phyloP scores from a whole-genome alignment of 2,329 filamentous ascomycete species.

The Tolypocladium endophyticum region DNA sequence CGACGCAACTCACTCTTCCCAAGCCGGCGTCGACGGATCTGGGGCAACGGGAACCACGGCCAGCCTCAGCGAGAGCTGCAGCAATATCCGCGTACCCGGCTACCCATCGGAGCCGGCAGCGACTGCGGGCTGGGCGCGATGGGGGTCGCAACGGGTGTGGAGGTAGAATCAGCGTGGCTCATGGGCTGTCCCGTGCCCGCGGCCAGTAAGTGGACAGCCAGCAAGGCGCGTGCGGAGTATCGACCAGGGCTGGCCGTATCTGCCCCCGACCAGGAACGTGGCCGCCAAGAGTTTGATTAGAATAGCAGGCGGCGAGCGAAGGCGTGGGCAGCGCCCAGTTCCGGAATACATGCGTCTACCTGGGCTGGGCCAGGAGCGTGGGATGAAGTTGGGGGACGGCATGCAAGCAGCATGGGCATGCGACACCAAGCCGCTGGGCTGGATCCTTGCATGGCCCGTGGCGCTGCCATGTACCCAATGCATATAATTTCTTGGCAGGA shows the following conservation, averaged over 20 bases:
- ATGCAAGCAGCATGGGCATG: background rate
- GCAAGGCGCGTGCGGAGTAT: background rate
- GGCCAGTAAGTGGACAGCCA: background rate
- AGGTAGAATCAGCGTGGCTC: background rate
- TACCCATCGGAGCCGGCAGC: background rate
- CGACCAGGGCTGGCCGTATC: background rate
- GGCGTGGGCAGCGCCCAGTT: background rate
- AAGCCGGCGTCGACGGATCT: background rate
- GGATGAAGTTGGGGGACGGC: background rate
- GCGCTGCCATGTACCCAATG: background rate
- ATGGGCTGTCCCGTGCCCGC: background rate
- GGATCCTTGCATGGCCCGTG: conserved; percentile 1
- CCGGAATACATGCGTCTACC: background rate
- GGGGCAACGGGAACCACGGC: background rate
- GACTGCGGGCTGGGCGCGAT: background rate
- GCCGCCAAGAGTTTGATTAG: background rate
- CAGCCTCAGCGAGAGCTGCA: background rate
- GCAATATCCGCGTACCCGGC: background rate
- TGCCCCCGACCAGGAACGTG: background rate
- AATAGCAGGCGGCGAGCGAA: background rate
- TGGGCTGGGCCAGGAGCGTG: background rate
- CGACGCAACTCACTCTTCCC: background rate
- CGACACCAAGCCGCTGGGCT: conserved; percentile 3
- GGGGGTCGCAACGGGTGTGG: background rate
- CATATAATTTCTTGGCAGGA: background rate